Percentiles rank a stretch among this genome's conserved stretches.
Evolutionary conservation across 345 rosid genomes (phyloP).

Genomic region (Gossypium thurberi): DNA sequence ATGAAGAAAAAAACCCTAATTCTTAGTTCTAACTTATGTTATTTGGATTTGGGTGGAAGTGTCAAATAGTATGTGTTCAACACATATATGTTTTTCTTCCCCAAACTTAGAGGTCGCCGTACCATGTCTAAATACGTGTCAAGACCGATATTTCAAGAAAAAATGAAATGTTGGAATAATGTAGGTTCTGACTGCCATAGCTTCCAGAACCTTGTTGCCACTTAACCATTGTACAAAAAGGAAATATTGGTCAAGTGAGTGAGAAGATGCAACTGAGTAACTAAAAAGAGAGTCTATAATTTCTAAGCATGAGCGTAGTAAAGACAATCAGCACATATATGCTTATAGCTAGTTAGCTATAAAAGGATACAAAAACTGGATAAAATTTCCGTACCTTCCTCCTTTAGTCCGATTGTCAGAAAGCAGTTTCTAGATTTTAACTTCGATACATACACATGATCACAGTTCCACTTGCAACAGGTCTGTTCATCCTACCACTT

Average conservation of each 20-base stretch:
- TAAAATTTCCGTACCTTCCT: slow-evolving; percentile 7
- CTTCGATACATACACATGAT: slow-evolving; percentile 24
- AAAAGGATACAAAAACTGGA: not conserved
- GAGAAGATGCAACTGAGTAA: not conserved
- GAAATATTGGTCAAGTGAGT: not conserved
- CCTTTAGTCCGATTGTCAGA: not conserved
- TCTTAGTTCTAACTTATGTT: not conserved
- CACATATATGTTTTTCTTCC: not conserved
- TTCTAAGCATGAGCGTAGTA: not conserved
- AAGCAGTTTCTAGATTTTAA: slow-evolving; percentile 16
- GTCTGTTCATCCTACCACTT: slow-evolving; percentile 28
- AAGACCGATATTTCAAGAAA: not conserved
- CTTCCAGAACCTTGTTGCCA: not conserved
- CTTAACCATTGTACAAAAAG: not conserved
- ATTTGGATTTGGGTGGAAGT: not conserved
- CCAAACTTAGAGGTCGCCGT: not conserved
- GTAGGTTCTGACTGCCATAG: not conserved
- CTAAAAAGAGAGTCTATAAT: not conserved
- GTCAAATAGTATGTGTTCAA: not conserved
- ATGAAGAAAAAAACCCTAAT: not conserved
- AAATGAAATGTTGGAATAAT: not conserved
- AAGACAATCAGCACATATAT: not conserved
- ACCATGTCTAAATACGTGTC: not conserved
- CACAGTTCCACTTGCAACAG: slow-evolving; percentile 33
- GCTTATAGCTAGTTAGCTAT: not conserved